Evolutionary conservation across 2,329 filamentous ascomycete species (phyloP).

Genomic region (Beauveria medogensis): DNA sequence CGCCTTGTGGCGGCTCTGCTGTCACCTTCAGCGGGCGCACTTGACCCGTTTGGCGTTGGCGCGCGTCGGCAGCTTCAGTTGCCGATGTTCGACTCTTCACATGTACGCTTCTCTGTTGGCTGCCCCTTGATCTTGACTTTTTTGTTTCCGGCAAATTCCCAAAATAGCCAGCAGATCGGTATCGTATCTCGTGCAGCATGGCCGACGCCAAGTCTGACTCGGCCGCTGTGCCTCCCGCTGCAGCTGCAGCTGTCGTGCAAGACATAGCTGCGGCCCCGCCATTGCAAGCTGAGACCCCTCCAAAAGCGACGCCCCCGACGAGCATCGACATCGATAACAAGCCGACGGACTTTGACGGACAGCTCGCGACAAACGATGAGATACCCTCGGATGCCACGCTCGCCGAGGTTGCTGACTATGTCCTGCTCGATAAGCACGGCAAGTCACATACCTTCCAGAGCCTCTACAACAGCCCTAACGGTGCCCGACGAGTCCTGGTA

Average conservation of each 20-base stretch:
- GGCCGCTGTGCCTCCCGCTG: not conserved
- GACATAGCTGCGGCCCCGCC: not conserved
- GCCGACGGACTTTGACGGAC: conserved; percentile 47
- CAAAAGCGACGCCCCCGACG: conserved; percentile 15
- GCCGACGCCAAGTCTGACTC: not conserved
- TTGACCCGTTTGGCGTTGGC: conserved; percentile 7
- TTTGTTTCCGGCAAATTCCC: not conserved
- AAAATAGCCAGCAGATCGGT: not conserved
- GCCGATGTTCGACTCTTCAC: not conserved
- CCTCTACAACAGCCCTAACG: conserved; percentile 49
- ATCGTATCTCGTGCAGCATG: not conserved
- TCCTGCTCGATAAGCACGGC: conserved; percentile 54
- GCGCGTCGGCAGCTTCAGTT: conserved; percentile 1
- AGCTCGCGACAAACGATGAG: conserved; percentile 47
- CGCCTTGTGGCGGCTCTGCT: not conserved
- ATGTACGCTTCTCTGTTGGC: not conserved
- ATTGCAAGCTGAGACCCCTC: not conserved
- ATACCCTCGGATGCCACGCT: conserved; percentile 43
- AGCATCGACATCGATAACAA: conserved; percentile 30
- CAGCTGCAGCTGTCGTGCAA: not conserved
- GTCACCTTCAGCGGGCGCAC: not conserved
- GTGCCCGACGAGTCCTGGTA: conserved; percentile 51
- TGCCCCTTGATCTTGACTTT: too few relatives aligned
- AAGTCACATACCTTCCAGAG: conserved; percentile 54
- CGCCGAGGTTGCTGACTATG: conserved; percentile 43